Evolutionary conservation across 805 yeast species (phyloP), one percentile per base, ranked within the genome.

Genomic region (Lipomyces yamadae): DNA sequence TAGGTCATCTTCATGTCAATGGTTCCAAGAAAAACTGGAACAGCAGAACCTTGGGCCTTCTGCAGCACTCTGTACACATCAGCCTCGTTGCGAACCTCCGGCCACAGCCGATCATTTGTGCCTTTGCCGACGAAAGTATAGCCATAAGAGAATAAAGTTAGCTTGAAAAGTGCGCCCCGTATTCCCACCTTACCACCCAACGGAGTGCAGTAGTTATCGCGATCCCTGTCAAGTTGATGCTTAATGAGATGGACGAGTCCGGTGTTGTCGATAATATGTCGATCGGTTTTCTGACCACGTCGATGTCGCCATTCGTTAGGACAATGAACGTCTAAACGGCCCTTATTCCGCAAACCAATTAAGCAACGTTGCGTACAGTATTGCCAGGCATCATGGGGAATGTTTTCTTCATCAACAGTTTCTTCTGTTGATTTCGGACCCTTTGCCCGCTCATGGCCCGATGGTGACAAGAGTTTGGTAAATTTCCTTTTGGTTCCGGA

Each of bases 71-170:
- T 50, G 39, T 55, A 55, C 13, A 55, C 58, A 13, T 55, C 58
- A 55, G 39, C 42, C 39, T 55, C 58, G 39, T 24, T 6, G 35
- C 29, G 29, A 34, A 32, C 39, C 3, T 33, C 58, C 6, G n/a
- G 2, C 58, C 58, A 55, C 8, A 24, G 37, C 3, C 13, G 35
- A 55, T 32, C 35, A 15, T 39, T 55, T 24, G 58, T 33, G 39
- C 58, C 58, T 34, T 32, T 55, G 18, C 58, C 42, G 39, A 55
- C 58, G 15, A 55, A 32, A 11, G 58, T 55, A 55, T 55, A 55
- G 39, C 42, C 58, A 32, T 55, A n/a, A 33, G 35, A 32, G 29
- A n/a, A 11, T 33, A 32, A 55, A 33, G 58, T 55, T 33, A 55
- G 58, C 33, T 32, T 55, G 39, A 55, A 55, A 8, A n/a, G 58